Conservation (phyloP, 2,329 filamentous ascomycete species). For the Chrysosporium keratinophilum region DNA sequence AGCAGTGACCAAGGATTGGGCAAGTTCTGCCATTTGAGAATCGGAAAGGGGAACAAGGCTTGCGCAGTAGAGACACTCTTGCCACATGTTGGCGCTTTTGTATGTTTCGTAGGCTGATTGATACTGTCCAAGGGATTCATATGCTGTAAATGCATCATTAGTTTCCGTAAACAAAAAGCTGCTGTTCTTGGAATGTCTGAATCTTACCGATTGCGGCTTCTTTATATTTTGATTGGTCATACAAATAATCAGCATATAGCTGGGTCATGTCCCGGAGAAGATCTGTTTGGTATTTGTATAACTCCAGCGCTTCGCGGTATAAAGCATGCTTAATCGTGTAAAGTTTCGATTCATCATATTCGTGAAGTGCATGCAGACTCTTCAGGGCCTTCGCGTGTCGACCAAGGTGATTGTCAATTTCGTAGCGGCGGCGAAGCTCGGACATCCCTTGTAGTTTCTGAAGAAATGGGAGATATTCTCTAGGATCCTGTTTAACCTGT, state of each 20-base stretch:
- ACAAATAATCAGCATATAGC: constrained; percentile 70
- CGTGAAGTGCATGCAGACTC: constrained; percentile 62
- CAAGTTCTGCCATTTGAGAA: constrained; percentile 55
- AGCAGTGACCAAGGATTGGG: constrained; percentile 63
- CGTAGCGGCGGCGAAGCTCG: constrained; percentile 60
- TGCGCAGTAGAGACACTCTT: constrained; percentile 75
- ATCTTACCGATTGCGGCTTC: constrained; percentile 62
- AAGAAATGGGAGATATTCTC: constrained; percentile 91
- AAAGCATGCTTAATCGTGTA: constrained; percentile 73
- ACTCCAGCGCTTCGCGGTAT: constrained; percentile 63
- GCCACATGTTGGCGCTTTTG: constrained; percentile 76
- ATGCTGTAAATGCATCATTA: constrained; percentile 41
- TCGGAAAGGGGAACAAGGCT: constrained; percentile 54
- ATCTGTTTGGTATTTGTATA: constrained; percentile 71
- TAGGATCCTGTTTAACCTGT: constrained; percentile 51
- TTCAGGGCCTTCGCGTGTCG: constrained; percentile 65
- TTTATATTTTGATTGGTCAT: constrained; percentile 62
- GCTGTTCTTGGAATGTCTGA: neutral
- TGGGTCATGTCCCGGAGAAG: constrained; percentile 59
- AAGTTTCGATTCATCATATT: constrained; percentile 63
- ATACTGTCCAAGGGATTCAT: constrained; percentile 73
- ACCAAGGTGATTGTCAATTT: constrained; percentile 78
- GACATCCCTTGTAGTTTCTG: constrained; percentile 71
- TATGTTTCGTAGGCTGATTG: constrained; percentile 70
- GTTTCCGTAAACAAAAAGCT: neutral